Evolutionary conservation across 257 asterid genomes (phyloP).

Genomic region (Dorcoceras hygrometricum): DNA sequence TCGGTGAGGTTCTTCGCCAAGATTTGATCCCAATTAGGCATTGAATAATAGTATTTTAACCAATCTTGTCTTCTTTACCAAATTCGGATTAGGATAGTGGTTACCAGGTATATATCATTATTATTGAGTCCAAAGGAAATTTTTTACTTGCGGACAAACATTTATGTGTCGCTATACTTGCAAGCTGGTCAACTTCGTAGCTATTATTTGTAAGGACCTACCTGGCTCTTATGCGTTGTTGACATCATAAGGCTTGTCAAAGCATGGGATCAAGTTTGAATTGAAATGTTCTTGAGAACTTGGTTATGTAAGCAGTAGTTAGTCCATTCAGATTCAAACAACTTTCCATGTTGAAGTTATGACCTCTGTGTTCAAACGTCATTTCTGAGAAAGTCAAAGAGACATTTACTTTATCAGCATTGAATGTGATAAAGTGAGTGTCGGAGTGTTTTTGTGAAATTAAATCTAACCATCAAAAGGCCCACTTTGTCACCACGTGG

Average conservation of each 20-base stretch:
- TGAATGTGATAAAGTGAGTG: background rate
- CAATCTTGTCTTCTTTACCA: background rate
- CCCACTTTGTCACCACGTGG: background rate
- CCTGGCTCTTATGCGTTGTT: background rate
- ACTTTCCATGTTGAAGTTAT: slow-evolving; percentile 7
- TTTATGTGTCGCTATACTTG: slow-evolving; percentile 2
- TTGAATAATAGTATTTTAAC: slow-evolving; percentile 14
- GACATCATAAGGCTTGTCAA: background rate
- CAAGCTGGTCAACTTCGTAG: background rate
- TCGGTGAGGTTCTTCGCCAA: slow-evolving; percentile 32
- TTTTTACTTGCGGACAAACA: background rate
- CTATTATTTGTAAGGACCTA: background rate
- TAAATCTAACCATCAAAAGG: background rate
- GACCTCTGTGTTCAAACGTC: slow-evolving; percentile 14
- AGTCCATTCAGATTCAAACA: background rate
- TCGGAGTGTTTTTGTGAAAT: slow-evolving; percentile 3
- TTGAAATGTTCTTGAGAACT: background rate
- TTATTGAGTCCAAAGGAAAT: slow-evolving; percentile 15
- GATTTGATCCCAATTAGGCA: slow-evolving; percentile 9
- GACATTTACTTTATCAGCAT: slow-evolving; percentile 6
- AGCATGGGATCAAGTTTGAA: background rate
- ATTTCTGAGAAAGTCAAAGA: slow-evolving; percentile 6
- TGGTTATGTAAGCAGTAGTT: background rate
- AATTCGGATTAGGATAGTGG: background rate
- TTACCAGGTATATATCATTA: slow-evolving; percentile 10